These are phyloP conservation scores for Tetramitus jugosus DNA, from an alignment of 208 protist species.

Conservation along the genomic window DNA sequence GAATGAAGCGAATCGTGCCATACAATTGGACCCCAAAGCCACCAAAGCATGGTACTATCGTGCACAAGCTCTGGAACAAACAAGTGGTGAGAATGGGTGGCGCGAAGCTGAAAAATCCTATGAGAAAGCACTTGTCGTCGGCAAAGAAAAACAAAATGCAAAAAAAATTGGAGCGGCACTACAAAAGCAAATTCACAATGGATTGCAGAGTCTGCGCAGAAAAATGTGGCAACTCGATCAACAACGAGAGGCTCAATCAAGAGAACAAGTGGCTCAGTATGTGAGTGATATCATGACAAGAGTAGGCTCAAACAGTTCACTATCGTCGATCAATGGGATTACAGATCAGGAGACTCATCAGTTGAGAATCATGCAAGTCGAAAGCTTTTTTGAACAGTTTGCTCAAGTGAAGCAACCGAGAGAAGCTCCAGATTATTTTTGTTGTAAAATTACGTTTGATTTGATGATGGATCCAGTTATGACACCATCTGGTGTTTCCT, in stretches of 20 bases:
- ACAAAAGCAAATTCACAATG: neutral
- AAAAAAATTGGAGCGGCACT: neutral
- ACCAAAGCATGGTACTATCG: neutral
- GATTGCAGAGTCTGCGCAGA: neutral
- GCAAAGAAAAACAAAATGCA: neutral
- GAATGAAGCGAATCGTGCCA: neutral
- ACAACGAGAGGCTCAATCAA: neutral
- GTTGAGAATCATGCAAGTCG: neutral
- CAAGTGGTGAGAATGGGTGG: neutral
- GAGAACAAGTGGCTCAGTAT: neutral
- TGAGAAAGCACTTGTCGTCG: conserved; percentile 5
- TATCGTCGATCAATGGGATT: neutral
- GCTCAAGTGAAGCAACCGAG: neutral
- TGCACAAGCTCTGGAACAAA: neutral
- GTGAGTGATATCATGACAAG: neutral
- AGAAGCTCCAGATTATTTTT: conserved; percentile 4
- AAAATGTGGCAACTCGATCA: neutral
- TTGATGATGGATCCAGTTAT: conserved; percentile 8
- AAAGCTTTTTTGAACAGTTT: neutral
- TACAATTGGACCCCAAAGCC: neutral
- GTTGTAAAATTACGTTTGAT: conserved; percentile 15
- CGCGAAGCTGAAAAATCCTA: neutral
- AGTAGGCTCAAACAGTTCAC: too few relatives aligned
- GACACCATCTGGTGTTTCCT: conserved; percentile 2
- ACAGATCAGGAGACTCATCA: neutral